Conservation (phyloP, 75 land plant genomes). For the Selaginella tamariscina region DNA sequence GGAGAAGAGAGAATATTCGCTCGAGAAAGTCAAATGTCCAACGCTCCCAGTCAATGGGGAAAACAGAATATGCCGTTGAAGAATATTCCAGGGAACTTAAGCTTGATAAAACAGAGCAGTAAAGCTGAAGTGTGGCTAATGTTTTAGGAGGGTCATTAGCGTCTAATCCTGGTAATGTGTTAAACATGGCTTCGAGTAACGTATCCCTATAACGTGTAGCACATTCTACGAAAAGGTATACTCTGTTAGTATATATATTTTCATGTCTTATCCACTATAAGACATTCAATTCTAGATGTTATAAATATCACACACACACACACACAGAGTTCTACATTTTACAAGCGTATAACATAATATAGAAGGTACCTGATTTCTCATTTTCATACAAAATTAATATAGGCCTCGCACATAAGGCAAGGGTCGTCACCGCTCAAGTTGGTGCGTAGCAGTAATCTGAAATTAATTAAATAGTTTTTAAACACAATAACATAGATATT, state of each 20-base stretch:
- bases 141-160: slow-evolving; percentile 99
- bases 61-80: not conserved
- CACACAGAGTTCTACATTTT: too few relatives aligned
- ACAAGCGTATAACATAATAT: too few relatives aligned
- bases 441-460: slow-evolving; percentile 93
- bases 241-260: too few relatives aligned
- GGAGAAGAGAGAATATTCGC: not conserved
- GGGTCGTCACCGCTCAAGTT: slow-evolving; percentile 77
- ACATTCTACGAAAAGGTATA: too few relatives aligned
- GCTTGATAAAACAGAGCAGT: slow-evolving; percentile 80
- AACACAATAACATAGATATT: too few relatives aligned
- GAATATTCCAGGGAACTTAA: slow-evolving; percentile 29
- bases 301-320: too few relatives aligned
- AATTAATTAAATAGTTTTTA: too few relatives aligned
- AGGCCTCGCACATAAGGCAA: slow-evolving; percentile 28
- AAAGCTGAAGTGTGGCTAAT: slow-evolving; percentile 75
- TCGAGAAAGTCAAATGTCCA: not conserved
- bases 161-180: slow-evolving; percentile 88
- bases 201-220: slow-evolving; percentile 20
- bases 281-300: too few relatives aligned
- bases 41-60: not conserved
- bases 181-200: slow-evolving; percentile 49
- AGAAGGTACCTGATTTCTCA: not conserved
- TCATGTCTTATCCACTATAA: too few relatives aligned
- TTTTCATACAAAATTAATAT: not conserved